phyloP scores from a whole-genome alignment of 371 early-diverging fungal species.

The Haplosporangium sp. region DNA sequence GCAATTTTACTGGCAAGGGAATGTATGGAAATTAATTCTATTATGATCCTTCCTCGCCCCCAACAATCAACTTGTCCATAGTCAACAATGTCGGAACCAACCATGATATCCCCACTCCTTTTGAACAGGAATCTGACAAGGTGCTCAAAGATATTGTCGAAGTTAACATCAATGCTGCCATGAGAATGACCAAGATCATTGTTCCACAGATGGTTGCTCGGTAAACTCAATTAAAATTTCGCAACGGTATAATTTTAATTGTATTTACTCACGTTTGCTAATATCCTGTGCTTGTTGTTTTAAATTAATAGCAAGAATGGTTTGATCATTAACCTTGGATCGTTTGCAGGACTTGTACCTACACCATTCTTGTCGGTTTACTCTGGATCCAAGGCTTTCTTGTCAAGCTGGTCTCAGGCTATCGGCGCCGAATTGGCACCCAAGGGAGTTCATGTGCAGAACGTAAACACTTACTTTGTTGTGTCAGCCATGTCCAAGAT shows the following conservation, averaged over 20 bases:
- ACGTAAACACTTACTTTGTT: constrained; percentile 94
- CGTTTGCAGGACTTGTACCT: constrained; percentile 91
- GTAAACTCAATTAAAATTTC: constrained; percentile 3
- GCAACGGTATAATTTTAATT: too few species aligned
- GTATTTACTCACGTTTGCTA: neutral
- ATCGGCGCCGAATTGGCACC: constrained; percentile 86
- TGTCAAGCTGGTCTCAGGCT: constrained; percentile 91
- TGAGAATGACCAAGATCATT: constrained; percentile 87
- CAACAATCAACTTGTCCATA: constrained; percentile 31
- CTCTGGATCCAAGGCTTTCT: constrained; percentile 94
- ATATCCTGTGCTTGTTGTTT: neutral
- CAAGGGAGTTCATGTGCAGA: constrained; percentile 86
- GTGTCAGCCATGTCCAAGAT: constrained; percentile 95
- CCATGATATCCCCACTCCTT: constrained; percentile 72
- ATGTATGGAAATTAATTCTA: constrained; percentile 21
- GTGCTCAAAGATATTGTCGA: constrained; percentile 82
- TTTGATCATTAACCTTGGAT: constrained; percentile 94
- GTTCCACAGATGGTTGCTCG: constrained; percentile 79
- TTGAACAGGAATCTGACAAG: constrained; percentile 78
- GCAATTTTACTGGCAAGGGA: constrained; percentile 28
- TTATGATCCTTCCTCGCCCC: neutral
- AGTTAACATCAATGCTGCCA: constrained; percentile 88
- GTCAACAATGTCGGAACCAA: constrained; percentile 96
- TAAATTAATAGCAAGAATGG: constrained; percentile 70
- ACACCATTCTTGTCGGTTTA: constrained; percentile 93